Evolutionary conservation across 805 yeast genomes (phyloP).

Genomic region (Ogataea polymorpha): DNA sequence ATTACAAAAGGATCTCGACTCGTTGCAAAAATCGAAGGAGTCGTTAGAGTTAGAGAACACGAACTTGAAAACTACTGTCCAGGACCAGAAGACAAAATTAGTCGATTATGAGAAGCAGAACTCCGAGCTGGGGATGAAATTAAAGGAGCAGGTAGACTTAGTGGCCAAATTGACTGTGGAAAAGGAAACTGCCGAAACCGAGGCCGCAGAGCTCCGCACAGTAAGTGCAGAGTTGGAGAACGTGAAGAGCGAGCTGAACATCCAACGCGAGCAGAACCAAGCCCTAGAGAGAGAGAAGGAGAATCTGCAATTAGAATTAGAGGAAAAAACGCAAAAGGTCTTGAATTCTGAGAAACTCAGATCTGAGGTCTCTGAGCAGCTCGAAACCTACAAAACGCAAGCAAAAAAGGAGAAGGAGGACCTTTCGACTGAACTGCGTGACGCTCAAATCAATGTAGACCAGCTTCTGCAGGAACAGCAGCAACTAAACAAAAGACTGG

Average conservation of each 20-base stretch:
- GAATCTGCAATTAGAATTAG: background rate
- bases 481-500: background rate
- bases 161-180: too few relatives aligned
- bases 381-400: background rate
- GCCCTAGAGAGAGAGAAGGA: too few relatives aligned
- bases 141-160: too few relatives aligned
- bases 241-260: background rate
- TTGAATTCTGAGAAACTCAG: background rate
- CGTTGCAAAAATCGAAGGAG: background rate
- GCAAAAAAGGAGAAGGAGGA: background rate
- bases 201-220: too few relatives aligned
- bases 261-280: background rate
- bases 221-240: too few relatives aligned
- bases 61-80: background rate
- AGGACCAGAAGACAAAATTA: background rate
- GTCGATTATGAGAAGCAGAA: background rate
- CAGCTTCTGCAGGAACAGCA: constrained; percentile 1
- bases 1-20: constrained; percentile 1
- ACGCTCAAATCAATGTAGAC: background rate
- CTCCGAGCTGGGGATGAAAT: too few relatives aligned
- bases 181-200: too few relatives aligned
- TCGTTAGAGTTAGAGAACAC: background rate
- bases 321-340: background rate
- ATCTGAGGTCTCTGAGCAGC: background rate
- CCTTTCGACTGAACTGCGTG: background rate